Percentiles rank a stretch among this genome's conserved stretches.
These are phyloP conservation scores for Pulveroboletus frians DNA, from an alignment of 768 basidiomycete species.

Conservation along the genomic window DNA sequence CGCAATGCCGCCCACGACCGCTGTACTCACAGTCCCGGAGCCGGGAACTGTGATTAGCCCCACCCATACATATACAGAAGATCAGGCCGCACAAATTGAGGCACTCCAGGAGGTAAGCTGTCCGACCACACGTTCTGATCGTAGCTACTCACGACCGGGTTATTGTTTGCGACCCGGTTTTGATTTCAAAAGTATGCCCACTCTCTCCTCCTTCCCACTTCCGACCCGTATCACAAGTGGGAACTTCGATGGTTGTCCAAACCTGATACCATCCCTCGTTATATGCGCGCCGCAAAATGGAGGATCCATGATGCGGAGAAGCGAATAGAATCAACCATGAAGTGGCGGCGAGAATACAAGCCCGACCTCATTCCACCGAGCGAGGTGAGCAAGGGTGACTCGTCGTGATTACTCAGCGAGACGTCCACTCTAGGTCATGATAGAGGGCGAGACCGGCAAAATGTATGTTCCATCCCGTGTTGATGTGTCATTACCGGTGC, in stretches of 20 bases:
- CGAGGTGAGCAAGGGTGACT: conserved; percentile 40
- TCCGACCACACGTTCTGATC: background rate
- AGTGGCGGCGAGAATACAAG: conserved; percentile 82
- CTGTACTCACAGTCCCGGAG: conserved; percentile 53
- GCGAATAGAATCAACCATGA: conserved; percentile 70
- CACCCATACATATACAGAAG: conserved; percentile 54
- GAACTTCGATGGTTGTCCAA: conserved; percentile 71
- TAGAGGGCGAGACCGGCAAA: conserved; percentile 82
- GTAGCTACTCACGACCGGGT: background rate
- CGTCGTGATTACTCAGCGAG: conserved; percentile 1
- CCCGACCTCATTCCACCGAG: conserved; percentile 81
- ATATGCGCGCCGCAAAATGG: conserved; percentile 87
- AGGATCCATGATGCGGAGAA: conserved; percentile 69
- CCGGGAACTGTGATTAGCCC: conserved; percentile 50
- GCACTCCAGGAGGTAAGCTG: conserved; percentile 54
- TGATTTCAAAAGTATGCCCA: conserved; percentile 52
- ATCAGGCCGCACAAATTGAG: conserved; percentile 55
- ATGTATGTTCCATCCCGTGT: conserved; percentile 48
- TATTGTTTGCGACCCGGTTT: background rate
- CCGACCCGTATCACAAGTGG: conserved; percentile 72
- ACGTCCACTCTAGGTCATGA: conserved; percentile 42
- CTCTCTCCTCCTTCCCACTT: conserved; percentile 54
- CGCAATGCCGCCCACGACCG: conserved; percentile 38
- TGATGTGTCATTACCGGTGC: background rate
- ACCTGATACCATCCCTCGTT: conserved; percentile 62